Percentiles rank a stretch among this genome's conserved stretches.
Evolutionary conservation across 208 protist species (phyloP).

Genomic region (Trypanosoma mega): DNA sequence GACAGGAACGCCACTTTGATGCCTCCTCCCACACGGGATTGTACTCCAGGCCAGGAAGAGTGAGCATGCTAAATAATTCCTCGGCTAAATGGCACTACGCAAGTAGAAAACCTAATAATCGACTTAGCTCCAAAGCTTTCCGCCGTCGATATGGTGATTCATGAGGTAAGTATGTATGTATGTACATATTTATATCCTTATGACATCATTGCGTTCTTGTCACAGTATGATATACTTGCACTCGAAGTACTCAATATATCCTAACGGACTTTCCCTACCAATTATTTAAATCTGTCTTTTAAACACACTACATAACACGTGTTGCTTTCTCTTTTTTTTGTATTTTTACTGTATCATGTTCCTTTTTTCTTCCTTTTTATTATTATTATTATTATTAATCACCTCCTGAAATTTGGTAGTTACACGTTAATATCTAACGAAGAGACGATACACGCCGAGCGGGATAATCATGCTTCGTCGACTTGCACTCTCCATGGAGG

Average conservation of each 20-base stretch:
- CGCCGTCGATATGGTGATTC: constrained; percentile 43
- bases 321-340: constrained; percentile 12
- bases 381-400: constrained; percentile 8
- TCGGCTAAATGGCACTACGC: constrained; percentile 45
- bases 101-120: constrained; percentile 5
- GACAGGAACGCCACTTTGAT: constrained; percentile 30
- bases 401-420: not conserved
- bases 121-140: constrained; percentile 39
- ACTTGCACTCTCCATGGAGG: constrained; percentile 21
- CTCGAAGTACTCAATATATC: too few relatives aligned
- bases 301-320: too few relatives aligned
- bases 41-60: constrained; percentile 59
- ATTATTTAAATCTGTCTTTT: too few relatives aligned
- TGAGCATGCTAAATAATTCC: constrained; percentile 32
- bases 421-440: constrained; percentile 1
- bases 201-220: too few relatives aligned
- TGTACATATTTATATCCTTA: too few relatives aligned
- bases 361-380: constrained; percentile 27
- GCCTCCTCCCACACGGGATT: constrained; percentile 39
- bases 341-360: constrained; percentile 1
- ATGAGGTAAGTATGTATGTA: constrained; percentile 1
- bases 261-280: too few relatives aligned
- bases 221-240: too few relatives aligned
- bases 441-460: not conserved
- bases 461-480: constrained; percentile 49